Base-by-base conservation (phyloP, 2,329 filamentous ascomycete species). In the Trichoderma arundinaceum region DNA sequence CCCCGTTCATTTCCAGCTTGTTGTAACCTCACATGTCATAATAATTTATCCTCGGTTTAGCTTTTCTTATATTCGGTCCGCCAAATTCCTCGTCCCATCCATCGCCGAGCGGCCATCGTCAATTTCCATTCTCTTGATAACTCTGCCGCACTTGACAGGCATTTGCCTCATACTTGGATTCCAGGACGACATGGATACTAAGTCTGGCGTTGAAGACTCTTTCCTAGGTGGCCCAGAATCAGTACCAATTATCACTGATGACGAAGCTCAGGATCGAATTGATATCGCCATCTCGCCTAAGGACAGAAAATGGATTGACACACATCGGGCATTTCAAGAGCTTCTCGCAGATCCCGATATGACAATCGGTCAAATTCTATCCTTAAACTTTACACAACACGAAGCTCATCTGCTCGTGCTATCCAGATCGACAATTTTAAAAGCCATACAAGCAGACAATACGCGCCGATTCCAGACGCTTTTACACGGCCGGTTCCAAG, bases 381-480 rank as follows among this genome's bases (percentile, higher is more conserved):
- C 75, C 2, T 66, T 68, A 1, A 70, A 69, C 22, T 81, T 81
- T 28, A 76, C 76, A 1, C 43, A 64, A 0, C 70, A 78, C 44
- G 79, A 81, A 64, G 70, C 74, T 19, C 67, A 62, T 1, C 63
- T 79, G 28, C 71, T 81, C 38, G 62, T 72, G 15, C 72, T 74
- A 4, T 73, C 73, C 17, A 65, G 71, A 10, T 71, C 72, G 7
- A 57, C 68, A 0, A 71, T 74, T 5, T 22, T 79, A n/a, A 74
- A 73, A 15, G 41, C 67, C 2, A 66, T 76, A 44, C 80, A 82
- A 65, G 67, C 69, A 17, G 64, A 69, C 10, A 76, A 77, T 64
- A 69, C 74, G 0, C 33, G 65, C 17, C 71, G 72, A 10, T 81
- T 77, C 68, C 33, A 69, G 3, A 38, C 66, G 0, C 69, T 80